phyloP scores from a whole-genome alignment of 257 asterid genomes.

The Voacanga thouarsii region DNA sequence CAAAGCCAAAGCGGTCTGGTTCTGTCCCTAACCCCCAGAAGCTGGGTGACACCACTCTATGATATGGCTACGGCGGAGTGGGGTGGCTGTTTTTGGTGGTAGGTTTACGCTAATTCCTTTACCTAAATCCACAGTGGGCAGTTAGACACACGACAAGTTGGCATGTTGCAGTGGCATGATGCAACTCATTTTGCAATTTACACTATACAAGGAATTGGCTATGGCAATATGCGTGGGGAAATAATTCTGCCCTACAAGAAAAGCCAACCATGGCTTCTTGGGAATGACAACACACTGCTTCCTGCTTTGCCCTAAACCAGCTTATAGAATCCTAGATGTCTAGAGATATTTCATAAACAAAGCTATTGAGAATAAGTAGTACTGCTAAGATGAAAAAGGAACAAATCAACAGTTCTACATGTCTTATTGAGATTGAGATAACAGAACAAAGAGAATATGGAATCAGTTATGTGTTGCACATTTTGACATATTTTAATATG shows the following conservation, averaged over 20 bases:
- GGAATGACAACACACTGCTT: constrained; percentile 46
- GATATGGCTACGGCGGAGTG: neutral
- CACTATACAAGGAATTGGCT: constrained; percentile 8
- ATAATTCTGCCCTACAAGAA: constrained; percentile 14
- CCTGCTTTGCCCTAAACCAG: constrained; percentile 3
- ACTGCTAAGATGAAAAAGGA: too few species aligned
- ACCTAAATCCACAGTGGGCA: neutral
- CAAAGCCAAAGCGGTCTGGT: neutral
- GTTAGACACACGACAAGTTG: neutral
- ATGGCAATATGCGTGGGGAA: neutral
- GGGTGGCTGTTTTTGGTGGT: neutral
- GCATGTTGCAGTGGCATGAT: neutral
- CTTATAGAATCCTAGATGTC: neutral
- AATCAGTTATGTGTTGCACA: too few species aligned
- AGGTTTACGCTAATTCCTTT: constrained; percentile 2
- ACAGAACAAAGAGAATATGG: too few species aligned
- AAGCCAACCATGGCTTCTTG: constrained; percentile 17
- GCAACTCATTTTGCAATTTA: constrained; percentile 1
- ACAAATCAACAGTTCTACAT: too few species aligned
- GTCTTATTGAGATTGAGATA: too few species aligned
- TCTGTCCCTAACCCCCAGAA: constrained; percentile 4
- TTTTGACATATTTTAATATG: too few species aligned
- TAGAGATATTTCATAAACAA: too few species aligned
- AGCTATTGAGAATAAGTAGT: too few species aligned
- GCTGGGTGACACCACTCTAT: neutral